phyloP scores from a whole-genome alignment of 2,329 filamentous ascomycete genomes.

The Phyllachora maydis region DNA sequence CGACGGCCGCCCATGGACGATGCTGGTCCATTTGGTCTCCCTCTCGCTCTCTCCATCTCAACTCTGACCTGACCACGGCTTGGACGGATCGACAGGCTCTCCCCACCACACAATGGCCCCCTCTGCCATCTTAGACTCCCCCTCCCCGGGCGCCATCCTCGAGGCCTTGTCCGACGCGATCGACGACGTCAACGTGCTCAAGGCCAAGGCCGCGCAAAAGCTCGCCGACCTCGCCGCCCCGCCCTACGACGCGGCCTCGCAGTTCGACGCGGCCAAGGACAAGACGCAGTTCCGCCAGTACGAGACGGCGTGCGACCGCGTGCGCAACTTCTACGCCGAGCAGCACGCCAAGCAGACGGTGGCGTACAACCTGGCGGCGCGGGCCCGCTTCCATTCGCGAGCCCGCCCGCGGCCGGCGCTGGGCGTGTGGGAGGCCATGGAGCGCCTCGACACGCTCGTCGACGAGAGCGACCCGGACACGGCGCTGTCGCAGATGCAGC shows the following conservation, averaged over 20 bases:
- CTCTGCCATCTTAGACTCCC: slow-evolving; percentile 7
- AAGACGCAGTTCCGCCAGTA: slow-evolving; percentile 39
- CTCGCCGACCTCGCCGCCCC: neutral
- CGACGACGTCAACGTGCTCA: slow-evolving; percentile 13
- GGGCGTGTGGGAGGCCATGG: slow-evolving; percentile 81
- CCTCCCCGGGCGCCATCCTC: slow-evolving; percentile 8
- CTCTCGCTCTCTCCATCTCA: neutral
- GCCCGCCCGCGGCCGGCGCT: slow-evolving; percentile 45
- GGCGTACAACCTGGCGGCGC: slow-evolving; percentile 67
- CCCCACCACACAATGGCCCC: slow-evolving; percentile 9
- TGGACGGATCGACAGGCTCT: neutral
- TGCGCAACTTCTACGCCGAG: slow-evolving; percentile 70
- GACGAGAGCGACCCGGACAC: slow-evolving; percentile 88
- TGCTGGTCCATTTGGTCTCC: no score
- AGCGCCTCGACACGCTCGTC: slow-evolving; percentile 78
- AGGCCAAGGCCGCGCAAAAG: slow-evolving; percentile 4
- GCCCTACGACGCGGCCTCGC: slow-evolving; percentile 4
- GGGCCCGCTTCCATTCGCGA: slow-evolving; percentile 46
- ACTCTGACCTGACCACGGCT: neutral
- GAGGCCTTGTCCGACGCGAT: slow-evolving; percentile 14
- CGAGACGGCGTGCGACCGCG: slow-evolving; percentile 61
- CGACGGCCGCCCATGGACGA: no score
- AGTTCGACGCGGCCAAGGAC: slow-evolving; percentile 13
- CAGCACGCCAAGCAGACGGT: slow-evolving; percentile 55
- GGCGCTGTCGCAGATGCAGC: slow-evolving; percentile 70